These are phyloP conservation scores for Nicotiana noctiflora DNA, from an alignment of 257 asterid species.

Conservation along the genomic window DNA sequence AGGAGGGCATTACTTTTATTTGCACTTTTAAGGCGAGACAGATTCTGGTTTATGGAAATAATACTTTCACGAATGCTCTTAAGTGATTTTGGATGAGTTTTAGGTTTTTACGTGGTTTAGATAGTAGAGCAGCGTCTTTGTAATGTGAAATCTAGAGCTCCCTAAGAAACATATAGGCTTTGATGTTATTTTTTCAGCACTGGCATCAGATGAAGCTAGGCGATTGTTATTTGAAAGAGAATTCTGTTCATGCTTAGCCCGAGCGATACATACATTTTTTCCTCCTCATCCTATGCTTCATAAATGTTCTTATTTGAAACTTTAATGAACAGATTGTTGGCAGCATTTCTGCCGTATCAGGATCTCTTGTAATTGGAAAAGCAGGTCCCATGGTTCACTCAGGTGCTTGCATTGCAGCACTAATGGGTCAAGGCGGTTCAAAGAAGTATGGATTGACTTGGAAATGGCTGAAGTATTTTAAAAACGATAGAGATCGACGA, in stretches of 20 bases:
- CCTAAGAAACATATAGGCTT: background rate
- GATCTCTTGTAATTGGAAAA: slow-evolving; percentile 84
- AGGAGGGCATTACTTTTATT: background rate
- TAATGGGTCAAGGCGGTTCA: slow-evolving; percentile 82
- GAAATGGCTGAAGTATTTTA: slow-evolving; percentile 67
- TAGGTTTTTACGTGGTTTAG: background rate
- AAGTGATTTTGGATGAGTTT: background rate
- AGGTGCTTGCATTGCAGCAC: slow-evolving; percentile 84
- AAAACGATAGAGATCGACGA: slow-evolving; percentile 82
- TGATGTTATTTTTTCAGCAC: background rate
- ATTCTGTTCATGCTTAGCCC: background rate
- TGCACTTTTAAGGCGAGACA: background rate
- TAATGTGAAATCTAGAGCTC: background rate
- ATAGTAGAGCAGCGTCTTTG: background rate
- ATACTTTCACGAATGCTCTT: background rate
- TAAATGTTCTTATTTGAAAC: slow-evolving; percentile 11
- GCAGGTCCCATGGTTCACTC: slow-evolving; percentile 97
- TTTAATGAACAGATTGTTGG: slow-evolving; percentile 62
- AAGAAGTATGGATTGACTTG: slow-evolving; percentile 58
- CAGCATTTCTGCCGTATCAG: slow-evolving; percentile 81
- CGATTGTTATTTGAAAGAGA: background rate
- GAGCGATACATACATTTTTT: background rate
- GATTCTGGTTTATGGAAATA: background rate
- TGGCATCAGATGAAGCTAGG: background rate
- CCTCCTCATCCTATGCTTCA: background rate